Conservation (phyloP, 2,329 filamentous ascomycete genomes). For the Emergomyces africanus region DNA sequence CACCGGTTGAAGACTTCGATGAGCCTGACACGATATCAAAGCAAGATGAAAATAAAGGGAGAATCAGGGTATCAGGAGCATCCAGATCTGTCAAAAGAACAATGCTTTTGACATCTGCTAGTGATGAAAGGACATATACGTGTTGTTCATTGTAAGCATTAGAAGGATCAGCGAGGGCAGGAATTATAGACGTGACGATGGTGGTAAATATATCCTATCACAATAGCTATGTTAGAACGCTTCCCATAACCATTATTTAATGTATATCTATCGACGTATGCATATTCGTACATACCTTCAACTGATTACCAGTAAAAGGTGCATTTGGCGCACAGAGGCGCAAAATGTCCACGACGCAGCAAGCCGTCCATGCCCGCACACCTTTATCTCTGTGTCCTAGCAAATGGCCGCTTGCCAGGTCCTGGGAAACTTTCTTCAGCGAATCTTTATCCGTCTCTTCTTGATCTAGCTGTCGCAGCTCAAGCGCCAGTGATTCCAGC, state of each 20-base stretch:
- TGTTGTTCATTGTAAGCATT: slow-evolving; percentile 90
- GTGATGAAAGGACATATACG: slow-evolving; percentile 75
- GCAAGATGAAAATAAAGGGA: slow-evolving; percentile 71
- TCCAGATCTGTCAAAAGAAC: slow-evolving; percentile 81
- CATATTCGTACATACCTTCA: slow-evolving; percentile 67
- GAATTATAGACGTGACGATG: slow-evolving; percentile 71
- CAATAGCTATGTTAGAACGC: slow-evolving; percentile 7
- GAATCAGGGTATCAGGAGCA: slow-evolving; percentile 63
- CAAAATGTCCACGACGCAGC: slow-evolving; percentile 86
- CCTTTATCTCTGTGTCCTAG: slow-evolving; percentile 87
- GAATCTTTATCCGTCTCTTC: slow-evolving; percentile 73
- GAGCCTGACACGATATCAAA: slow-evolving; percentile 84
- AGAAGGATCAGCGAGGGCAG: slow-evolving; percentile 70
- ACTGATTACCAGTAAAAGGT: slow-evolving; percentile 77
- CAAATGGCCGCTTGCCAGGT: slow-evolving; percentile 69
- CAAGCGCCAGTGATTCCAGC: slow-evolving; percentile 66
- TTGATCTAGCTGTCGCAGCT: slow-evolving; percentile 77
- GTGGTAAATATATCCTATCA: slow-evolving; percentile 80
- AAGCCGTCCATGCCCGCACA: slow-evolving; percentile 76
- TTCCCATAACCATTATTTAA: background rate
- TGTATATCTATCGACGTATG: slow-evolving; percentile 2
- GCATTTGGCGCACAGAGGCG: slow-evolving; percentile 88
- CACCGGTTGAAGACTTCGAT: slow-evolving; percentile 59
- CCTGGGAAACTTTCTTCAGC: slow-evolving; percentile 70
- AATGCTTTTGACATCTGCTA: slow-evolving; percentile 90